Evolutionary conservation across 1,284 basidiomycete genomes (phyloP).

Genomic region (Moesziomyces globuligerus): DNA sequence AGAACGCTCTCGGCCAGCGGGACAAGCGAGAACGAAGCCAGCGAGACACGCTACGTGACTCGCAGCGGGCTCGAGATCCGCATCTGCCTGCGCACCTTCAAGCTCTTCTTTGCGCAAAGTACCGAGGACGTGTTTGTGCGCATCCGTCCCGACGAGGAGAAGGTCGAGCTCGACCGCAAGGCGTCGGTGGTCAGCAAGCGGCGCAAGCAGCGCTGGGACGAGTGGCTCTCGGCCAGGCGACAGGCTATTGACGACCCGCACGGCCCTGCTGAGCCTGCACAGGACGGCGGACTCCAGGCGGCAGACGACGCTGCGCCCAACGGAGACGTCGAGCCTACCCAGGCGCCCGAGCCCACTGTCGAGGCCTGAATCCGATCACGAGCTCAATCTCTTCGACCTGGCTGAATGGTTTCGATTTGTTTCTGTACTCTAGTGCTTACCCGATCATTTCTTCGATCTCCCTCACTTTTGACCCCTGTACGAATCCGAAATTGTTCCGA

Average conservation of each 20-base stretch:
- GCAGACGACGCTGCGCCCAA: constrained; percentile 14
- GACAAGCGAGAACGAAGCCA: constrained; percentile 34
- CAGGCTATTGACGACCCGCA: constrained; percentile 47
- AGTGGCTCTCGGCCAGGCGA: constrained; percentile 52
- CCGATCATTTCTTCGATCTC: neutral
- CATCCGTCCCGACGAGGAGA: constrained; percentile 38
- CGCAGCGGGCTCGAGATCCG: constrained; percentile 73
- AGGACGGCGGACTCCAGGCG: constrained; percentile 8
- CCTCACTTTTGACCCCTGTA: neutral
- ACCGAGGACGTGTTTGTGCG: constrained; percentile 68
- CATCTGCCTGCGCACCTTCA: constrained; percentile 69
- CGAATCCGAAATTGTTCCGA: neutral
- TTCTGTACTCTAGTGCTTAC: too few species aligned
- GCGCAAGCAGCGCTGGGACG: constrained; percentile 42
- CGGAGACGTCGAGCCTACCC: constrained; percentile 8
- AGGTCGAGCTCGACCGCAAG: constrained; percentile 28
- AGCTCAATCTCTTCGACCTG: too few species aligned
- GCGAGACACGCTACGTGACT: constrained; percentile 52
- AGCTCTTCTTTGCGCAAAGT: constrained; percentile 68
- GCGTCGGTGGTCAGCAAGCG: constrained; percentile 26
- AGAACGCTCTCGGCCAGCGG: constrained; percentile 42
- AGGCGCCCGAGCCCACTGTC: constrained; percentile 9
- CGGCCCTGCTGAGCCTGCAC: constrained; percentile 6
- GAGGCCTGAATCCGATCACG: constrained; percentile 4
- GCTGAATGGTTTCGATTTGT: too few species aligned